Percentiles rank a stretch among this genome's conserved stretches.
Evolutionary conservation across 805 yeast genomes (phyloP).

Genomic region (Saccharomycopsis olivae): DNA sequence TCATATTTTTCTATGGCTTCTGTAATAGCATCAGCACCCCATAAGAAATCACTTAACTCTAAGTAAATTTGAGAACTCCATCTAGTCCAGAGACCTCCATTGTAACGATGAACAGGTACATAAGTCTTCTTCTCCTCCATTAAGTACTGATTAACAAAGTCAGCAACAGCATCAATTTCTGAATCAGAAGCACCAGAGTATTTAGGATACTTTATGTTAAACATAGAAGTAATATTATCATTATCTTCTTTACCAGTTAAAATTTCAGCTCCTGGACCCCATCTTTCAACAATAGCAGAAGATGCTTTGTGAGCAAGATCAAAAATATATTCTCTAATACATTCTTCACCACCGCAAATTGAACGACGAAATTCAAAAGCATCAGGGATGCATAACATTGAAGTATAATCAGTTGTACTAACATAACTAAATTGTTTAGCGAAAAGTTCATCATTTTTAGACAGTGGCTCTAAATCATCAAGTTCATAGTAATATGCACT

Average conservation of each 20-base stretch:
- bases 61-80: slow-evolving; percentile 53
- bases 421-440: slow-evolving; percentile 37
- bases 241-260: slow-evolving; percentile 6
- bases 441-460: slow-evolving; percentile 24
- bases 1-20: slow-evolving; percentile 1
- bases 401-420: slow-evolving; percentile 42
- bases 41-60: slow-evolving; percentile 38
- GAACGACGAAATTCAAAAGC: slow-evolving; percentile 45
- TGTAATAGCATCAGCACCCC: slow-evolving; percentile 13
- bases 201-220: slow-evolving; percentile 15
- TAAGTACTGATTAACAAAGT: slow-evolving; percentile 16
- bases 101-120: slow-evolving; percentile 36
- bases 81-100: slow-evolving; percentile 34
- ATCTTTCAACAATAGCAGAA: slow-evolving; percentile 24
- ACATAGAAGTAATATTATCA: slow-evolving; percentile 14
- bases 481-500: slow-evolving; percentile 33
- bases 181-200: neutral
- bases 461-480: too few relatives aligned
- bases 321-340: slow-evolving; percentile 37
- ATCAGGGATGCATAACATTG: slow-evolving; percentile 30
- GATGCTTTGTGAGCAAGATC: slow-evolving; percentile 36
- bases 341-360: slow-evolving; percentile 50
- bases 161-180: neutral
- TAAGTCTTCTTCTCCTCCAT: slow-evolving; percentile 31
- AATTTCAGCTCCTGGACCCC: slow-evolving; percentile 19